Evolutionary conservation across 1,139 yeast genomes (phyloP), one percentile per base, ranked within the genome.

Genomic region (Geotrichum phurueaensis): DNA sequence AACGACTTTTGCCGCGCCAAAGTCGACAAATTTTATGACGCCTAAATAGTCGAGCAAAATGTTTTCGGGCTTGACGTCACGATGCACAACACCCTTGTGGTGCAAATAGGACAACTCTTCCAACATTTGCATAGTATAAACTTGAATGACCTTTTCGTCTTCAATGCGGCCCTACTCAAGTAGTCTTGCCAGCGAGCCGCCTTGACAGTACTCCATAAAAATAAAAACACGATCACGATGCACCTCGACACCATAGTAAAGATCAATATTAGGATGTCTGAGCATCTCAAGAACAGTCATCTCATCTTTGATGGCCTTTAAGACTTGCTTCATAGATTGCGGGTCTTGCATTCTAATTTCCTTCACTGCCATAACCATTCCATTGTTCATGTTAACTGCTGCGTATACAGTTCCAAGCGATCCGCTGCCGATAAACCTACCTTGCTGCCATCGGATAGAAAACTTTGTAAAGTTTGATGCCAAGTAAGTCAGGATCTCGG

Each of bases 121-220:
- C 57, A 95, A 81, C 88, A 94, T 85, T 72, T 94, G 98, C 63
- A 94, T 77, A 0, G 97, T 84, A 71, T 92, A 94, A 20, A 92
- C 88, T 73, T 91, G 97, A 43, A 90, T 85, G 13, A 95, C 96
- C 76, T 89, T 83, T 71, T 94, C 99, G 73, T 94, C 99, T 72
- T 92, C 98, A 68, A 94, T 90, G 62, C 97, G 79, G 20, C 99
- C 99, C 71, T 91, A 95, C 60, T 84, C 89, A 62, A 94, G 78
- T 60, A 92, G 77, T 13, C 88, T 84, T 0, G 97, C 91, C 61
- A 94, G 79, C 0, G 98, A 91, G 0, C 99, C 98, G 54, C 97
- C 97, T 70, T 92, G 96, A 76, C 99, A 95, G 75, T 84, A 91
- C 74, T 94, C 99, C 99, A 95, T 94, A 71, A 94, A 95, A 51